Percentiles rank a stretch among this genome's conserved stretches.
Conservation (phyloP, 2,329 filamentous ascomycete genomes). For the Dactylellina leptospora region DNA sequence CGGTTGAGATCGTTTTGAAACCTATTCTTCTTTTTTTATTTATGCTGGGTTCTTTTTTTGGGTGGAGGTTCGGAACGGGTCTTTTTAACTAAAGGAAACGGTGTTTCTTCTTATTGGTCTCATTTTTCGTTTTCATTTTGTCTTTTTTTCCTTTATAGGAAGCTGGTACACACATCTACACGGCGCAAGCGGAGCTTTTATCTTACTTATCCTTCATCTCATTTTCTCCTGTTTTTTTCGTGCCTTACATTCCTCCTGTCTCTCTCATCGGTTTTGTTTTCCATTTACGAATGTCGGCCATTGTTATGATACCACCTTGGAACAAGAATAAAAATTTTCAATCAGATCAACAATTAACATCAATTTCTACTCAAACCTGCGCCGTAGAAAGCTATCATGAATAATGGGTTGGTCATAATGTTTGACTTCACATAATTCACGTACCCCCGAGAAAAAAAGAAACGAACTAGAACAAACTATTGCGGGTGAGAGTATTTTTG, state of each 20-base stretch:
- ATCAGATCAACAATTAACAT: no score
- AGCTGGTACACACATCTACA: slow-evolving; percentile 17
- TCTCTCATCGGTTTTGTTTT: background rate
- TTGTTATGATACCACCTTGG: slow-evolving; percentile 13
- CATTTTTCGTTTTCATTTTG: background rate
- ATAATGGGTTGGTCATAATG: no score
- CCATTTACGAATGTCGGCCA: background rate
- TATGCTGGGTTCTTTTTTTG: no score
- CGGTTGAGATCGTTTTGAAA: no score
- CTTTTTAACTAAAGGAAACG: background rate
- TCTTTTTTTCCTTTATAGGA: background rate
- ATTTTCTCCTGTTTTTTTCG: background rate
- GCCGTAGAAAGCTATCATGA: no score
- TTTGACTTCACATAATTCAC: background rate
- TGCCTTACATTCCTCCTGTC: background rate
- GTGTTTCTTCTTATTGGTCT: background rate
- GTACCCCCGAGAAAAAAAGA: no score
- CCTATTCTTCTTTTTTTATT: no score
- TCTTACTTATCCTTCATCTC: slow-evolving; percentile 1
- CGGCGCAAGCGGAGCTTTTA: slow-evolving; percentile 20
- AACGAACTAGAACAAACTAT: no score
- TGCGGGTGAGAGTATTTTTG: background rate
- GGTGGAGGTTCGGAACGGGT: no score
- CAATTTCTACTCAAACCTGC: no score
- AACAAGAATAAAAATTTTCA: background rate